Percentiles rank a stretch among this genome's conserved stretches.
Evolutionary conservation across 2,329 filamentous ascomycete species (phyloP).

Genomic region (Thyridium curvatum): DNA sequence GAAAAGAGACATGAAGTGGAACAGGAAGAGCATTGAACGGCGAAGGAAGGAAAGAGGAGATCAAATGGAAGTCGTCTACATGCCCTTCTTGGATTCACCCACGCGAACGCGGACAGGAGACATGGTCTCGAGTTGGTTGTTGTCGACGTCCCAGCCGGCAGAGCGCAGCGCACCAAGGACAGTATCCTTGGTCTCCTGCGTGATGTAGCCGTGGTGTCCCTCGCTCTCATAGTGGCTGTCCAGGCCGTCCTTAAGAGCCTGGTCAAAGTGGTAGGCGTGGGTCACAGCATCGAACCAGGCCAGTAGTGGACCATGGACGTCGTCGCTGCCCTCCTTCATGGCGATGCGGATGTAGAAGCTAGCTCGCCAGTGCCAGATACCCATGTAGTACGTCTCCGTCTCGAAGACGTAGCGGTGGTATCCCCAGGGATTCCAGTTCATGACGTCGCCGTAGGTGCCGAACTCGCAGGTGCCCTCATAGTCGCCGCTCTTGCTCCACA

Average conservation of each 20-base stretch:
- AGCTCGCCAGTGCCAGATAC: slow-evolving; percentile 37
- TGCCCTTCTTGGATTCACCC: slow-evolving; percentile 20
- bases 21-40: too few relatives aligned
- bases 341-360: slow-evolving; percentile 46
- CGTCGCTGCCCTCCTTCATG: slow-evolving; percentile 51
- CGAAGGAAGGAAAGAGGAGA: neutral
- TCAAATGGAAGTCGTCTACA: slow-evolving; percentile 5
- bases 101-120: slow-evolving; percentile 36
- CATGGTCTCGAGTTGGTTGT: slow-evolving; percentile 59
- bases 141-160: slow-evolving; percentile 61
- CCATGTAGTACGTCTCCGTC: slow-evolving; percentile 55
- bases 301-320: slow-evolving; percentile 18
- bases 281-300: slow-evolving; percentile 35
- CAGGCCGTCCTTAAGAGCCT: slow-evolving; percentile 26
- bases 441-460: slow-evolving; percentile 32
- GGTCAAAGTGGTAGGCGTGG: slow-evolving; percentile 28
- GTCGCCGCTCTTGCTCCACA: slow-evolving; percentile 27
- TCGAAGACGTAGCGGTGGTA: slow-evolving; percentile 27
- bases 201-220: slow-evolving; percentile 36
- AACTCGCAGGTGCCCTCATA: slow-evolving; percentile 25
- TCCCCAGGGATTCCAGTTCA: slow-evolving; percentile 19
- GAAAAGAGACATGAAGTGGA: too few relatives aligned
- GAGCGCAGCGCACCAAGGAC: slow-evolving; percentile 28
- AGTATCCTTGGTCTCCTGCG: slow-evolving; percentile 23
- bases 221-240: slow-evolving; percentile 28